phyloP scores from a whole-genome alignment of 345 rosid genomes.

The Eucalyptus regnans region DNA sequence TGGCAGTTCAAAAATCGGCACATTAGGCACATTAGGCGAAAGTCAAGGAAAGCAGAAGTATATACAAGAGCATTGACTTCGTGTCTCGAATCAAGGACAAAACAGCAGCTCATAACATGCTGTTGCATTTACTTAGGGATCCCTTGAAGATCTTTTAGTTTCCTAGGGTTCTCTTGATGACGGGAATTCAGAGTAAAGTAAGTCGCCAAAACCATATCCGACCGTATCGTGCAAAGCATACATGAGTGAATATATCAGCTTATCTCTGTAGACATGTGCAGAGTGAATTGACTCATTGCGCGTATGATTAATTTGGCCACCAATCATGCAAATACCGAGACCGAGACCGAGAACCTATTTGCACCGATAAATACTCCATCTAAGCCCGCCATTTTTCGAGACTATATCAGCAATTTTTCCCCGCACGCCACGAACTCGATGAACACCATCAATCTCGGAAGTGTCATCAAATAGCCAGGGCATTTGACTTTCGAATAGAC shows the following conservation, averaged over 20 bases:
- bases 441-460: background rate
- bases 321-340: background rate
- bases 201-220: background rate
- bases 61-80: background rate
- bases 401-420: background rate
- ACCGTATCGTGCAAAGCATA: background rate
- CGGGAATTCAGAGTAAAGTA: background rate
- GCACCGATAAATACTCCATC: background rate
- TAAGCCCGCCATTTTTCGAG: background rate
- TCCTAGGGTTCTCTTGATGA: background rate
- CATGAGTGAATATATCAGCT: background rate
- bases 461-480: background rate
- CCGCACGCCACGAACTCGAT: background rate
- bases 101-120: background rate
- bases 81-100: background rate
- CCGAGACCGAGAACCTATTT: background rate
- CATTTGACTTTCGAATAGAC: background rate
- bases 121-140: background rate
- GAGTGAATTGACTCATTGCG: background rate
- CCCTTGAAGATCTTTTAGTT: background rate
- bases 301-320: background rate
- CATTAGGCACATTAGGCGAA: background rate
- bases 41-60: background rate
- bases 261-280: background rate
- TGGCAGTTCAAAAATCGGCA: background rate